phyloP scores from a whole-genome alignment of 108 stramenopile genomes.

The Mayamaea pseudoterrestris region DNA sequence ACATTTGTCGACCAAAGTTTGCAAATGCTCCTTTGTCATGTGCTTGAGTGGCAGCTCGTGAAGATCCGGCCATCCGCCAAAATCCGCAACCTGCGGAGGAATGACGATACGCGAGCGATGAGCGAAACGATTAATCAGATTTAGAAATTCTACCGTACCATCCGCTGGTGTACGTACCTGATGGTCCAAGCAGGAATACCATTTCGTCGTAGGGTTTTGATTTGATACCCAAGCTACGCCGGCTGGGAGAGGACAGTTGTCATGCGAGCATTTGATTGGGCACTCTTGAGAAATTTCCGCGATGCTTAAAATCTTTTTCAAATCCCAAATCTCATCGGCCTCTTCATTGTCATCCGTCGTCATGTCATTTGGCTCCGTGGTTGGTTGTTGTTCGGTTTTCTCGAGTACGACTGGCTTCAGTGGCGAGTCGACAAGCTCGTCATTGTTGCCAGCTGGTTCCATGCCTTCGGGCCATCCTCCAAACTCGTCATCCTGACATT shows the following conservation, averaged over 20 bases:
- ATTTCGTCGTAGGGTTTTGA: constrained; percentile 27
- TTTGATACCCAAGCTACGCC: constrained; percentile 36
- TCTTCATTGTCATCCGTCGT: constrained; percentile 18
- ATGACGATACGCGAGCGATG: not conserved
- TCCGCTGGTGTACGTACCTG: constrained; percentile 10
- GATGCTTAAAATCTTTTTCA: constrained; percentile 23
- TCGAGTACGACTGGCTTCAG: not conserved
- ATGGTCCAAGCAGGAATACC: constrained; percentile 50
- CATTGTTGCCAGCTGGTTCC: constrained; percentile 7
- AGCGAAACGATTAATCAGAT: constrained; percentile 1
- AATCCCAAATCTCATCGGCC: constrained; percentile 41
- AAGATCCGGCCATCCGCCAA: constrained; percentile 30
- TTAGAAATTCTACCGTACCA: too few relatives aligned
- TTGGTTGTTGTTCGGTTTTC: not conserved
- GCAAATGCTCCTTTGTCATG: constrained; percentile 1
- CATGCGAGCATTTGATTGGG: constrained; percentile 18
- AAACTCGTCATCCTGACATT: constrained; percentile 33
- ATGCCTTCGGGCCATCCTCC: constrained; percentile 31
- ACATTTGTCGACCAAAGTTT: constrained; percentile 6
- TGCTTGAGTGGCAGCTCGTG: constrained; percentile 13
- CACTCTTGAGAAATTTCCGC: constrained; percentile 3
- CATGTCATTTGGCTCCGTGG: not conserved
- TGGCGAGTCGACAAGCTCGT: not conserved
- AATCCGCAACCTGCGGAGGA: constrained; percentile 12
- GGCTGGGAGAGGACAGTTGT: constrained; percentile 23